Evolutionary conservation across 345 rosid genomes (phyloP).

Genomic region (Sapria himalayana): DNA sequence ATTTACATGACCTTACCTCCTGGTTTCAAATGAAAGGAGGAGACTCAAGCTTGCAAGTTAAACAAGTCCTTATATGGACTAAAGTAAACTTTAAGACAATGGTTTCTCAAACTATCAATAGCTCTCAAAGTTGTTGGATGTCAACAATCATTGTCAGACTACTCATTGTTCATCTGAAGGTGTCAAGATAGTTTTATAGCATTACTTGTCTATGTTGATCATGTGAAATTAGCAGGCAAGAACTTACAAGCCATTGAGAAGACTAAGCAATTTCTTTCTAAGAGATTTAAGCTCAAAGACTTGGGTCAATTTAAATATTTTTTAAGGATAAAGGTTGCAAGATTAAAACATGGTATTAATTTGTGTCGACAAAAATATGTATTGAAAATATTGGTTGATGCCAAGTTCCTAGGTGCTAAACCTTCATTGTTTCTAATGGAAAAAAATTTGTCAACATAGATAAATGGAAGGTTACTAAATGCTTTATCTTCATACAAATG

Average conservation of each 20-base stretch:
- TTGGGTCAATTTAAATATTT: background rate
- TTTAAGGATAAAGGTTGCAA: background rate
- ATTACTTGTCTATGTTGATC: background rate
- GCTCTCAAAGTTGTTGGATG: background rate
- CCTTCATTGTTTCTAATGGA: background rate
- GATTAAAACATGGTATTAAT: background rate
- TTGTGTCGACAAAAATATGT: background rate
- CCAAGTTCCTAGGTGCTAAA: background rate
- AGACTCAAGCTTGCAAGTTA: constrained; percentile 1
- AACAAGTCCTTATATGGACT: constrained; percentile 3
- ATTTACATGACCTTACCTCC: background rate
- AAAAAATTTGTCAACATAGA: background rate
- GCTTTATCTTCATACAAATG: background rate
- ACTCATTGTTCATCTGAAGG: constrained; percentile 1
- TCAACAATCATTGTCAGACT: background rate
- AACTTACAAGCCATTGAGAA: background rate
- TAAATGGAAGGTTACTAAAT: background rate
- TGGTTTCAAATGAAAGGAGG: background rate
- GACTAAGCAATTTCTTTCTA: background rate
- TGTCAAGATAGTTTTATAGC: background rate
- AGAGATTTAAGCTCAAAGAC: background rate
- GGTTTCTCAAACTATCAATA: constrained; percentile 2
- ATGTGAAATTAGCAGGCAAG: constrained; percentile 1
- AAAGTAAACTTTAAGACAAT: background rate
- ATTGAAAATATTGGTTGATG: background rate